A percentile compares a stretch with the other conserved stretches of the same genome.
phyloP scores from a whole-genome alignment of 2,329 filamentous ascomycete genomes.

The Aspergillus nomiae region DNA sequence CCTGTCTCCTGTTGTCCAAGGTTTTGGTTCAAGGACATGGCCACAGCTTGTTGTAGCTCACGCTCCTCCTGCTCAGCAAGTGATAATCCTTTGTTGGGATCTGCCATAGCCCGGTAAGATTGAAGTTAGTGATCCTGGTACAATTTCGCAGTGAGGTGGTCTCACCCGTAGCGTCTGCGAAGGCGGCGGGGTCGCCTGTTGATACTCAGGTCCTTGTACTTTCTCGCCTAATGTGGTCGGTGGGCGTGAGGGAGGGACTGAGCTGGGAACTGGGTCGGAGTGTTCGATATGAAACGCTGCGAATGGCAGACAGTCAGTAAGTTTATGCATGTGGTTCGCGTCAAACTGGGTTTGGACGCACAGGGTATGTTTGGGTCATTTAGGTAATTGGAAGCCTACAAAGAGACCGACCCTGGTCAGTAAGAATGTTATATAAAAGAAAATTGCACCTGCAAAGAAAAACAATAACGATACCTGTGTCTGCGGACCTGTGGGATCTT shows the following conservation, averaged over 20 bases:
- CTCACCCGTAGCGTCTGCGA: slow-evolving; percentile 34
- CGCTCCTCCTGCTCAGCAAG: slow-evolving; percentile 48
- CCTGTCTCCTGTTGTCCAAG: slow-evolving; percentile 58
- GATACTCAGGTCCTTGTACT: slow-evolving; percentile 20
- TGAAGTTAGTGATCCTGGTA: slow-evolving; percentile 19
- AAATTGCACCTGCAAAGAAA: not conserved
- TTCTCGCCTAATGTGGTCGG: slow-evolving; percentile 45
- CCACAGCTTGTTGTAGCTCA: slow-evolving; percentile 49
- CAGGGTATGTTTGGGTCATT: slow-evolving; percentile 29
- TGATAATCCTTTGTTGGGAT: slow-evolving; percentile 35
- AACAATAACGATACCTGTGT: slow-evolving; percentile 29
- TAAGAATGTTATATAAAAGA: too few relatives aligned
- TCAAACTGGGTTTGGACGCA: slow-evolving; percentile 19
- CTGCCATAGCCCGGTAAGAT: slow-evolving; percentile 16
- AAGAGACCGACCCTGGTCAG: not conserved
- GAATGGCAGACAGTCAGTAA: slow-evolving; percentile 9
- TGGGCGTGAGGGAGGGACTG: slow-evolving; percentile 49
- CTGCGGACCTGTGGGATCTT: slow-evolving; percentile 43
- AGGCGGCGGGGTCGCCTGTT: slow-evolving; percentile 28
- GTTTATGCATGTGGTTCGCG: not conserved
- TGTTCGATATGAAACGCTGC: slow-evolving; percentile 43
- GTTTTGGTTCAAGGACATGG: slow-evolving; percentile 47
- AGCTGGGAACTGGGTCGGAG: slow-evolving; percentile 36
- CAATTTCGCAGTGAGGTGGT: not conserved
- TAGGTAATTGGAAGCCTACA: slow-evolving; percentile 24